A percentile compares a stretch with the other conserved stretches of the same genome.
Evolutionary conservation across 2,329 filamentous ascomycete species (phyloP).

Genomic region (Aspergillus transmontanensis): DNA sequence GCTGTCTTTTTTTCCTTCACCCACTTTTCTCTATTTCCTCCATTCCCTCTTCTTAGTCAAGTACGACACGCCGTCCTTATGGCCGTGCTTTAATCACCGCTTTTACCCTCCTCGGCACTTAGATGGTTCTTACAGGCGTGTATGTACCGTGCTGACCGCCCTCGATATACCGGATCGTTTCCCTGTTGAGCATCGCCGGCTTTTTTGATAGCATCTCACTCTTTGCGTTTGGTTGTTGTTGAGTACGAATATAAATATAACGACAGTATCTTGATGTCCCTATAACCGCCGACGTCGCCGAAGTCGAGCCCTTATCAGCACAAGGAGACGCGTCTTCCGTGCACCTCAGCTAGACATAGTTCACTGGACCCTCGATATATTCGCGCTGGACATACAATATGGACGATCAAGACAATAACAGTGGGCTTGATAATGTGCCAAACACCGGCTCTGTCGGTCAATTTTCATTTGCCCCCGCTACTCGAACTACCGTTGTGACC

Average conservation of each 20-base stretch:
- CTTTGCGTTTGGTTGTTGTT: conserved; percentile 15
- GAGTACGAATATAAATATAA: conserved; percentile 12
- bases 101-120: conserved; percentile 20
- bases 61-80: conserved; percentile 3
- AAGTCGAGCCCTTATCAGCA: conserved; percentile 14
- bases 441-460: conserved; percentile 54
- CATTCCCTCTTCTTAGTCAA: conserved; percentile 9
- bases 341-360: conserved; percentile 6
- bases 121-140: conserved; percentile 26
- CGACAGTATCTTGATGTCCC: conserved; percentile 19
- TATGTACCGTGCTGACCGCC: conserved; percentile 25
- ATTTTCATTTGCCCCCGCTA: conserved; percentile 64
- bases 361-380: conserved; percentile 15
- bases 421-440: conserved; percentile 25
- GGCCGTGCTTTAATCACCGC: conserved; percentile 24
- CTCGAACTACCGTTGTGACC: conserved; percentile 71
- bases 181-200: conserved; percentile 13
- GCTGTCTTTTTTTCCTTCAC: conserved; percentile 8
- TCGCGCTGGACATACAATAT: conserved; percentile 28
- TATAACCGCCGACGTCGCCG: conserved; percentile 10
- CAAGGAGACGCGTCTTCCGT: conserved; percentile 21
- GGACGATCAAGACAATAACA: conserved; percentile 27
- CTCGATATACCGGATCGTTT: conserved; percentile 20
- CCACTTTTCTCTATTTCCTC: conserved; percentile 18
- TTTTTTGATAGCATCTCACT: conserved; percentile 7